These are phyloP conservation scores for Chaetomium sp. DNA, from an alignment of 2,329 filamentous ascomycete genomes.

Conservation along the genomic window DNA sequence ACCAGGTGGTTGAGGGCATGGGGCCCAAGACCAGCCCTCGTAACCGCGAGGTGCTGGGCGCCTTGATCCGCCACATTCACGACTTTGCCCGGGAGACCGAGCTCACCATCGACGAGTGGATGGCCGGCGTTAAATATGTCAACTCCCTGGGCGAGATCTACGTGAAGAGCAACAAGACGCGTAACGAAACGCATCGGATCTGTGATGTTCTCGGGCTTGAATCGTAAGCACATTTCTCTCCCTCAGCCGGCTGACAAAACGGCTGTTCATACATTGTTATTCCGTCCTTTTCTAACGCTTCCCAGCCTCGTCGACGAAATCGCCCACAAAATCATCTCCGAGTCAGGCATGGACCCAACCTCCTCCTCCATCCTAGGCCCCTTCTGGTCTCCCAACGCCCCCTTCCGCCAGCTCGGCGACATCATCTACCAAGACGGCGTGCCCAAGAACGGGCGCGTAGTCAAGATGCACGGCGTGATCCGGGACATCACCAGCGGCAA, in stretches of 20 bases:
- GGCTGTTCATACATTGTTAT: not conserved
- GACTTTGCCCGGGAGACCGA: constrained; percentile 76
- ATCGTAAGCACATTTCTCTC: constrained; percentile 37
- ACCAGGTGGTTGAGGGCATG: constrained; percentile 65
- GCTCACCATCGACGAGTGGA: constrained; percentile 75
- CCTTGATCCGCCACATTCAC: constrained; percentile 68
- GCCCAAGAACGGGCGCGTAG: constrained; percentile 44
- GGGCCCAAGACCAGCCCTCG: constrained; percentile 64
- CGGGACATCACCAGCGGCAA: constrained; percentile 52
- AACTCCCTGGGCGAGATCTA: constrained; percentile 67
- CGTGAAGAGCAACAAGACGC: constrained; percentile 55
- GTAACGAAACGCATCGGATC: constrained; percentile 69
- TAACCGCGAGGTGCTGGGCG: constrained; percentile 59
- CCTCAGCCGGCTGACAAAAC: no score
- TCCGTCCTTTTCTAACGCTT: not conserved
- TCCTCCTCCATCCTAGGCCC: constrained; percentile 76
- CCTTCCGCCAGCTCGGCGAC: constrained; percentile 60
- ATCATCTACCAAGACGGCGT: constrained; percentile 52
- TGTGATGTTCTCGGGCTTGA: constrained; percentile 71
- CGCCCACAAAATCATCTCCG: constrained; percentile 56
- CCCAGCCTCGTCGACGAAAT: constrained; percentile 69
- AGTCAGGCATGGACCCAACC: constrained; percentile 48
- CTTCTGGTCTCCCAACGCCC: constrained; percentile 73
- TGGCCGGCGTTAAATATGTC: constrained; percentile 51
- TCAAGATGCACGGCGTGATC: constrained; percentile 58